Conservation (phyloP, 75 land plant species). For the Picea glauca region DNA sequence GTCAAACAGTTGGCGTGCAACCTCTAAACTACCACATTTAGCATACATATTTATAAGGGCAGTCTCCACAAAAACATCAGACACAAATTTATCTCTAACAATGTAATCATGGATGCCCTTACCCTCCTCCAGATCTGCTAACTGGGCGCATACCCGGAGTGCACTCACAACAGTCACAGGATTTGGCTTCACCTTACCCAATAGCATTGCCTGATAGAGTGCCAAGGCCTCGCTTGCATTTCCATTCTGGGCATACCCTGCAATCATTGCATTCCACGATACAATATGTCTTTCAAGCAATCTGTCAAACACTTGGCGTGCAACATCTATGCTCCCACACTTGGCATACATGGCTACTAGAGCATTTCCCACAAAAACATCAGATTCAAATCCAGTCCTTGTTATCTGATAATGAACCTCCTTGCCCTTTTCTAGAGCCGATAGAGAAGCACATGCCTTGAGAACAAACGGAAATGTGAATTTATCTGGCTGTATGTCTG, state of each 20-base stretch:
- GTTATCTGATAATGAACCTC: conserved; percentile 31
- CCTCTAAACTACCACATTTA: too few relatives aligned
- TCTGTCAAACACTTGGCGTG: conserved; percentile 24
- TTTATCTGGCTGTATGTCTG: conserved; percentile 4
- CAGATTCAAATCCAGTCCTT: conserved; percentile 17
- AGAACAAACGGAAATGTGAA: conserved; percentile 31
- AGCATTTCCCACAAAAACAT: conserved; percentile 31
- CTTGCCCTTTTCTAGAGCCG: conserved; percentile 25
- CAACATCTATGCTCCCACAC: conserved; percentile 29
- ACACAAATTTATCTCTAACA: too few relatives aligned
- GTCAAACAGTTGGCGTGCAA: too few relatives aligned
- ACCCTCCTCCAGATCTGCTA: neutral
- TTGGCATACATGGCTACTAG: conserved; percentile 43
- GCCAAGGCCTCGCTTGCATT: conserved; percentile 23
- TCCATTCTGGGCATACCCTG: conserved; percentile 51
- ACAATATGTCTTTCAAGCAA: conserved; percentile 32
- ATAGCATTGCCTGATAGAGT: conserved; percentile 18
- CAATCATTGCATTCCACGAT: conserved; percentile 55
- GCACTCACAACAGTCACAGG: neutral
- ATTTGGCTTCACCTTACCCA: neutral
- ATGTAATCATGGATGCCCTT: too few relatives aligned
- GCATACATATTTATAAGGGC: too few relatives aligned
- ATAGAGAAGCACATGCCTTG: conserved; percentile 27
- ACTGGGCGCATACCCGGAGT: neutral
- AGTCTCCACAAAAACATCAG: too few relatives aligned